Evolutionary conservation across 2,329 filamentous ascomycete species (phyloP).

Genomic region (Fusarium chlamydosporum): DNA sequence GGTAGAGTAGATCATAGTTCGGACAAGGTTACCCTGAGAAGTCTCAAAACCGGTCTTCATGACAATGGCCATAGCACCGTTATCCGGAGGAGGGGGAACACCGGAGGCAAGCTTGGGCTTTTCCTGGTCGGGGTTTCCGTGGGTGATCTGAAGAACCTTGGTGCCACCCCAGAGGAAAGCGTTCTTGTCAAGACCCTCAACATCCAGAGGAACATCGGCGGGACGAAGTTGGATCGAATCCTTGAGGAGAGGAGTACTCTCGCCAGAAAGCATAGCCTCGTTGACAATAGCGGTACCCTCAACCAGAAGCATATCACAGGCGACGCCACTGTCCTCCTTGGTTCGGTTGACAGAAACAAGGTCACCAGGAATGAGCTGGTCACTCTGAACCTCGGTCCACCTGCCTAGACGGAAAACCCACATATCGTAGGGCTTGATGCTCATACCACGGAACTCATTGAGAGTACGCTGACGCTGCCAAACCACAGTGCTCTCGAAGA

Average conservation of each 20-base stretch:
- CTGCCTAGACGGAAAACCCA: constrained; percentile 89
- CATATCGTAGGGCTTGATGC: constrained; percentile 97
- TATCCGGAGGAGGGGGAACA: constrained; percentile 87
- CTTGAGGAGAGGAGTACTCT: constrained; percentile 96
- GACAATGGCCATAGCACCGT: constrained; percentile 92
- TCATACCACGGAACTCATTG: constrained; percentile 98
- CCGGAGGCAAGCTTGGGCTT: constrained; percentile 79
- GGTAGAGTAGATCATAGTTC: constrained; percentile 99
- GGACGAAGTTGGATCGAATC: constrained; percentile 95
- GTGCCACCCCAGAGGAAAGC: constrained; percentile 97
- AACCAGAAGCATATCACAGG: constrained; percentile 95
- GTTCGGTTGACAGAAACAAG: constrained; percentile 92
- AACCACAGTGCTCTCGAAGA: constrained; percentile 97
- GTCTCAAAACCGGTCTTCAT: constrained; percentile 99
- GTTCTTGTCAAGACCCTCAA: constrained; percentile 95
- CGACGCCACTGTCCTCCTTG: constrained; percentile 96
- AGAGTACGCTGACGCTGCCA: constrained; percentile 98
- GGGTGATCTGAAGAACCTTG: constrained; percentile 95
- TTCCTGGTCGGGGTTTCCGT: constrained; percentile 83
- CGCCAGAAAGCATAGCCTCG: constrained; percentile 98
- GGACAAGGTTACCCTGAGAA: constrained; percentile 95
- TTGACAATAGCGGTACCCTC: constrained; percentile 98
- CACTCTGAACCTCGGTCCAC: constrained; percentile 90
- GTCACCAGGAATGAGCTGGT: constrained; percentile 93
- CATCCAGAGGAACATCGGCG: constrained; percentile 82